Evolutionary conservation across 257 asterid species (phyloP), one percentile per base, ranked within the genome.

Genomic region (Nicotiana noctiflora): DNA sequence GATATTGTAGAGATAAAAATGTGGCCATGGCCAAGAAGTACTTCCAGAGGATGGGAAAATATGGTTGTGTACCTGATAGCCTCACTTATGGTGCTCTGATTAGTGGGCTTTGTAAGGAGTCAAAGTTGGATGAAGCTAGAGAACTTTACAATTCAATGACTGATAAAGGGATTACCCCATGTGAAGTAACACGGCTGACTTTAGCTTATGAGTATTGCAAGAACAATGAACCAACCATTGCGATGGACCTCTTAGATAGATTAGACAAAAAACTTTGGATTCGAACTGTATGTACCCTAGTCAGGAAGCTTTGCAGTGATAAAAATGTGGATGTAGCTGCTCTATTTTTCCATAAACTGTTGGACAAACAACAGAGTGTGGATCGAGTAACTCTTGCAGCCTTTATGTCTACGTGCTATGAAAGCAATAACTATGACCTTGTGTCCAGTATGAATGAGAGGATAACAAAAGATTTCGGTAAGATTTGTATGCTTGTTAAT

Each of bases 241-340:
- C 98, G 60, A 76, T 92, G 87, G 81, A 6, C 55, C 88, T 94
- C 46, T 83, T 93, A 70, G 90, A 87, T 62, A 85, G 84, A 80
- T 85, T 93, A 79, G 97, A 93, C 5, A 91, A 86, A 83, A 93
- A 86, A 81, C 86, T 77, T 44, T 90, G 94, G 96, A 78, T 87
- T 85, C 93, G 93, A 11, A 93, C 97, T 0, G 90, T 92, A 63
- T 78, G 84, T 51, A 90, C 94, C 11, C 85, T 94, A 86, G 87
- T 94, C 75, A 88, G 98, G 85, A 94, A 92, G 91, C 95, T 94
- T 82, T 94, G 98, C 77, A 85, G 97, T 65, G 97, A 94, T 76
- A 83, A 87, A 82, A 91, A 87, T 88, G 94, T 90, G 70, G 92
- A 83, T 4, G 78, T 86, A 75, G 98, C 98, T 29, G 93, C 92